Evolutionary conservation across 2,329 filamentous ascomycete genomes (phyloP), one percentile per base, ranked within the genome.

Genomic region (Scytalidium lignicola): DNA sequence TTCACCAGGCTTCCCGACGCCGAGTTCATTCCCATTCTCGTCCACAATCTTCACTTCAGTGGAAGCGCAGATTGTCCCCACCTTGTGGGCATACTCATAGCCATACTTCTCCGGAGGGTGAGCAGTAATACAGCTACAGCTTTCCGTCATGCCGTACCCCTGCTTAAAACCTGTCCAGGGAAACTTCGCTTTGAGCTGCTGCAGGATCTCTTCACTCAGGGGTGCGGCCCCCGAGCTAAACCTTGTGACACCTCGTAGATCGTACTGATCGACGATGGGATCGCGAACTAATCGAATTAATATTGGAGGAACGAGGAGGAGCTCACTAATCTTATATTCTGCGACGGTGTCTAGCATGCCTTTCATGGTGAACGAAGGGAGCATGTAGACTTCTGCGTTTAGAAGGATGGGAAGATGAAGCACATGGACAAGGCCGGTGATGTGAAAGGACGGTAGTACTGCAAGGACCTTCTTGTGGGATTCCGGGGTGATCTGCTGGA

Each of bases 71-170:
- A 83, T 70, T 2, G 70, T 73, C 21, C 80, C 80, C 2, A 79
- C 79, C 1, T 67, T 70, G 55, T 78, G 70, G 0, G 74, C 80
- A 53, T 84, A 79, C 43, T 75, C 72, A 66, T 78, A 86, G 12
- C 70, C 70, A 51, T 78, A 80, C 43, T 74, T 72, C 1, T 73
- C 69, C 0, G 75, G 75, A 3, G 82, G 78, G 47, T 85, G 81
- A 0, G 77, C 73, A 0, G 80, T 83, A 53, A 86, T 82, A 55
- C 79, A 84, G 2, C 70, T 74, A 61, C 80, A 85, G 0, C 73
- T 78, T 62, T 85, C 83, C 0, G 82, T 86, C 80, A 86, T 85
- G 21, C 83, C 82, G 57, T 85, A 85, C 1, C 80, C 80, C 58
- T 85, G 82, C 56, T 80, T 80, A 63, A 85, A 82, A 0, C 79